Base-by-base conservation (phyloP, 768 basidiomycete genomes). In the Leucosporidium yakuticum region DNA sequence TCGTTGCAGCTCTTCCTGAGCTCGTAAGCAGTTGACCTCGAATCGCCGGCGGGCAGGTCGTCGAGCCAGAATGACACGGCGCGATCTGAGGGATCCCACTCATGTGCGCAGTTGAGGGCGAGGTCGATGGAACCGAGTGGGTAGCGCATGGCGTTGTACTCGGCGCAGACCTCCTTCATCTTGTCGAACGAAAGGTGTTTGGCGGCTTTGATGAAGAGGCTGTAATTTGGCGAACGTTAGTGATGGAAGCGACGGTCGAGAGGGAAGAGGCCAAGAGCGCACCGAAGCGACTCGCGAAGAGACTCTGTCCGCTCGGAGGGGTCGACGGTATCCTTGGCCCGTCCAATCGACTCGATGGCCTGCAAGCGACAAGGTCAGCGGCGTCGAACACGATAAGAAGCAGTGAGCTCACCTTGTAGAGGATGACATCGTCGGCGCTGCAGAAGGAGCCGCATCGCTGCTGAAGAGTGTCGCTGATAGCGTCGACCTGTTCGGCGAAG, bases 391-490 rank as follows among this genome's bases (percentile, higher is more conserved):
- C 5, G 17, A 20, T 17, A 69, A 58, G 71, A 25, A 49, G 62
- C 58, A 47, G 32, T 19, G 62, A 54, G 64, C 80, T 65, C 74
- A 86, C 92, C 83, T 99, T 99, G 82, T 98, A 97, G 34, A 96
- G 79, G 84, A 96, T 90, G 54, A 99, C 96, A 79, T 99, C 96
- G 76, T 97, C 96, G 3, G 94, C 88, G 73, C 94, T 94, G 79
- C 93, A 97, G 84, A 98, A 98, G 20, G 93, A 91, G 4, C 95
- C 94, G 73, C 96, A 99, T 77, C 92, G 84, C 74, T 90, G 87
- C 76, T 98, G 95, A 49, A 99, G 80, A 53, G 93, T 86, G 75
- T 97, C 93, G 77, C 91, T 95, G 78, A 99, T 90, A 9, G 92
- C 90, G 78, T 99, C 96, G 70, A 99, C 90, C 93, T 95, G 65